A percentile compares a stretch with the other conserved stretches of the same genome.
These are phyloP conservation scores for Houttuynia cordata DNA, from an alignment of 164 flowering plant species.

Conservation along the genomic window DNA sequence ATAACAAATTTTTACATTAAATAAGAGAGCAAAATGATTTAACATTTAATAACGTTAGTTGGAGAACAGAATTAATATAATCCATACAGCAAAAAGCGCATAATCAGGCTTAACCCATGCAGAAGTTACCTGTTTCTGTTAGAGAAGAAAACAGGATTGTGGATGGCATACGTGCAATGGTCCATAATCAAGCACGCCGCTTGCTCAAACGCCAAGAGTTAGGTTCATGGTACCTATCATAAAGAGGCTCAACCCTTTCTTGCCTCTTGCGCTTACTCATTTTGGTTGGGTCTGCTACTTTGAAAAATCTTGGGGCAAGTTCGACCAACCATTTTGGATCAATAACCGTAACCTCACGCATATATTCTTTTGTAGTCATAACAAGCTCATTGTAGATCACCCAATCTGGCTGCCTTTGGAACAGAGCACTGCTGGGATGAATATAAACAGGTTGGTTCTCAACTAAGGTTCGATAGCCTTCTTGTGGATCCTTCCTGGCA, in stretches of 20 bases:
- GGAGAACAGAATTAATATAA: too few species aligned
- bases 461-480: conserved; percentile 58
- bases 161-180: too few species aligned
- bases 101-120: too few species aligned
- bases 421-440: conserved; percentile 85
- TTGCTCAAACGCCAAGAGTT: conserved; percentile 89
- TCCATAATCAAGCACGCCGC: conserved; percentile 43
- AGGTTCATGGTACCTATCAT: conserved; percentile 83
- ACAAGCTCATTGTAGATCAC: conserved; percentile 84
- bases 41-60: too few species aligned
- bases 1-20: too few species aligned
- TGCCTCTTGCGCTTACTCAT: conserved; percentile 90
- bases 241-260: conserved; percentile 78
- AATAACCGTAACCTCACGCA: conserved; percentile 74
- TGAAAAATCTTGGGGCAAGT: conserved; percentile 76
- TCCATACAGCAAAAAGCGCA: too few species aligned
- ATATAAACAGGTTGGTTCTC: conserved; percentile 88
- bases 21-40: too few species aligned
- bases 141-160: too few species aligned
- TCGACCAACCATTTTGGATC: conserved; percentile 93
- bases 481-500: conserved; percentile 73
- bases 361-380: conserved; percentile 89
- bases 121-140: too few species aligned
- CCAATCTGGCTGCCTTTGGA: conserved; percentile 86
- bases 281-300: conserved; percentile 75